Conservation (phyloP, 1,284 basidiomycete species). For the Ganoderma leucocontextum region DNA sequence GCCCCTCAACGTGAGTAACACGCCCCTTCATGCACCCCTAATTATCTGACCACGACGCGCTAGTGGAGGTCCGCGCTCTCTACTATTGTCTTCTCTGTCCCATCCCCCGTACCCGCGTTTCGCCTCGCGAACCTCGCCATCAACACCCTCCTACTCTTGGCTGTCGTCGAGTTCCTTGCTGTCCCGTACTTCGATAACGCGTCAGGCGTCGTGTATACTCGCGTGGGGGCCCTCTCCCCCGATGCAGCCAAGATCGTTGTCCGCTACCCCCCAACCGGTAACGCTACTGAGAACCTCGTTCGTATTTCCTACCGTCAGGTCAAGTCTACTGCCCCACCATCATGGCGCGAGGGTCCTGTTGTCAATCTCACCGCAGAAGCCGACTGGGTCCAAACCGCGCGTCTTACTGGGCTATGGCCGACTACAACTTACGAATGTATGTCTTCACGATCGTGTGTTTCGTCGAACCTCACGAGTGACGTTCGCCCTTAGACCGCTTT, state of each 20-base stretch:
- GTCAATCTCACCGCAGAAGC: constrained; percentile 52
- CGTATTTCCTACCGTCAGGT: constrained; percentile 58
- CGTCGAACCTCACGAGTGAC: neutral
- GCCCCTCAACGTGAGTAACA: constrained; percentile 20
- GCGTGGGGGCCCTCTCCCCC: constrained; percentile 74
- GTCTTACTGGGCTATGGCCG: constrained; percentile 71
- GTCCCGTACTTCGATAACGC: constrained; percentile 64
- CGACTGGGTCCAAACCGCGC: constrained; percentile 75
- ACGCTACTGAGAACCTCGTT: constrained; percentile 45
- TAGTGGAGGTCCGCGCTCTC: constrained; percentile 34
- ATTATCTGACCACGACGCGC: neutral
- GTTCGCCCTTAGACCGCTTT: constrained; percentile 55
- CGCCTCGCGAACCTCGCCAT: constrained; percentile 52
- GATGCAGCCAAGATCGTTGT: constrained; percentile 68
- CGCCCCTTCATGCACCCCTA: constrained; percentile 2
- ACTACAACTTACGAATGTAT: constrained; percentile 78
- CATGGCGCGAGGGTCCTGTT: constrained; percentile 64
- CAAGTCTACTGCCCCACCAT: constrained; percentile 29
- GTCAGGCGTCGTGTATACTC: constrained; percentile 63
- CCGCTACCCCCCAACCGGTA: constrained; percentile 56
- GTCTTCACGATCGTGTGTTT: constrained; percentile 31
- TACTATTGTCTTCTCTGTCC: constrained; percentile 54
- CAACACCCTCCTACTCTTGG: constrained; percentile 60
- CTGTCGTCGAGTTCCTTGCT: constrained; percentile 57
- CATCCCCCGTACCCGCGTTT: constrained; percentile 49